A percentile compares a stretch with the other conserved stretches of the same genome.
Conservation (phyloP, 1,284 basidiomycete genomes). For the Microbotryum lychnidis-dioicae region DNA sequence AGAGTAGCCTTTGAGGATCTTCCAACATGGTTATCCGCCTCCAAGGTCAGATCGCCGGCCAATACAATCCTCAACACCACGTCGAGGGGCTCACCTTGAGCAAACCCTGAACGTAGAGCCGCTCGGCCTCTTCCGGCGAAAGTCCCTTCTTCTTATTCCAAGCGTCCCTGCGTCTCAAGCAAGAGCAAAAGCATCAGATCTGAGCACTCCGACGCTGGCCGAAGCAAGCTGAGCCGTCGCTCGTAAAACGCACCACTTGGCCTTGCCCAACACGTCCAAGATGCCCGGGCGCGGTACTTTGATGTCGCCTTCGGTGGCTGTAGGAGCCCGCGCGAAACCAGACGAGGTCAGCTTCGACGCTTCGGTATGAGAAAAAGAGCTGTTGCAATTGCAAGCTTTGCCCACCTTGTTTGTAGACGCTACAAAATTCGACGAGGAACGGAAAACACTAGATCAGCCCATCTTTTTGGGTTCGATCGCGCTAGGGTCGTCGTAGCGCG, state of each 20-base stretch:
- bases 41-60: no score
- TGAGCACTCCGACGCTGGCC: no score
- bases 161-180: constrained; percentile 56
- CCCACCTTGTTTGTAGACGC: constrained; percentile 40
- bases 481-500: not conserved
- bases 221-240: not conserved
- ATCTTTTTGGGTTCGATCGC: not conserved
- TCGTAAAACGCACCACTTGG: constrained; percentile 61
- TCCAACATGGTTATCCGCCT: not conserved
- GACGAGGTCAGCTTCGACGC: not conserved
- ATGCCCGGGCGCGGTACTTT: constrained; percentile 69
- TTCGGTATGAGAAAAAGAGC: not conserved
- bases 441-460: not conserved
- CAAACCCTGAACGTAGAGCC: constrained; percentile 65
- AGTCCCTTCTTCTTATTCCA: constrained; percentile 69
- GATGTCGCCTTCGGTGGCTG: constrained; percentile 84
- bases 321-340: not conserved
- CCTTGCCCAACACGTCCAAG: constrained; percentile 84
- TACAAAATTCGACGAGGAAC: constrained; percentile 28
- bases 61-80: not conserved
- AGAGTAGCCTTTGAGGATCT: constrained; percentile 39
- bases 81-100: constrained; percentile 50
- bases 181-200: not conserved
- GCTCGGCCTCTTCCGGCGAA: constrained; percentile 60
- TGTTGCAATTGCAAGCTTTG: not conserved